Percentiles rank a stretch among this genome's conserved stretches.
Conservation (phyloP, 441 rosid genomes). For the Codiaeum variegatum region DNA sequence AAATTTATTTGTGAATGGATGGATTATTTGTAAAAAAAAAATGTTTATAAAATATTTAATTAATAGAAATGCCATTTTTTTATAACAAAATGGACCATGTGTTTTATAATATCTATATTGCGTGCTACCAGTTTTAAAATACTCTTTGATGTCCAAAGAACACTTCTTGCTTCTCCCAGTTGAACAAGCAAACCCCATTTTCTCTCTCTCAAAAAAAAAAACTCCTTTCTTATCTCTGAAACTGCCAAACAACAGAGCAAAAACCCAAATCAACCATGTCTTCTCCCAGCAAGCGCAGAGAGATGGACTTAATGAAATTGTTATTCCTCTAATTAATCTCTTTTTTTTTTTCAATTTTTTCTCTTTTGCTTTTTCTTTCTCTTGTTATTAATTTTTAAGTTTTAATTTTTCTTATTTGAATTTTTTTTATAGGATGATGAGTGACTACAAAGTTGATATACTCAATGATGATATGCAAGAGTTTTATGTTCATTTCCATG, state of each 20-base stretch:
- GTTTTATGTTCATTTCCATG: slow-evolving; percentile 65
- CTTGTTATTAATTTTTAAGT: background rate
- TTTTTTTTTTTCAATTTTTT: background rate
- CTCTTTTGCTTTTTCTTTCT: background rate
- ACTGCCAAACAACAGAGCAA: slow-evolving; percentile 4
- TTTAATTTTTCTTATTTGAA: background rate
- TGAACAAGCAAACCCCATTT: slow-evolving; percentile 18
- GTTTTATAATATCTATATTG: background rate
- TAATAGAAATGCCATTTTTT: background rate
- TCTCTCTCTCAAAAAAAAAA: slow-evolving; percentile 18
- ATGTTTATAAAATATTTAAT: no score
- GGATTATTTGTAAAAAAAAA: no score
- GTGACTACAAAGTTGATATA: slow-evolving; percentile 65
- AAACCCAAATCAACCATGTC: slow-evolving; percentile 36
- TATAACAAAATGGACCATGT: background rate
- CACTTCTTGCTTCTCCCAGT: slow-evolving; percentile 13
- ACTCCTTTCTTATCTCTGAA: background rate
- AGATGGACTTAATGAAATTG: slow-evolving; percentile 83
- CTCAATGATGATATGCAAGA: slow-evolving; percentile 64
- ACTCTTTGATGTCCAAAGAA: background rate
- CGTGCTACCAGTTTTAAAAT: background rate
- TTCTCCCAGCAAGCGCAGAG: slow-evolving; percentile 85
- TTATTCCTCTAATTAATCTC: slow-evolving; percentile 25
- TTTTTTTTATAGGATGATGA: slow-evolving; percentile 61
- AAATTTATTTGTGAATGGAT: no score